A percentile compares a stretch with the other conserved stretches of the same genome.
Conservation (phyloP, 257 asterid genomes). For the Hygrophila difformis region DNA sequence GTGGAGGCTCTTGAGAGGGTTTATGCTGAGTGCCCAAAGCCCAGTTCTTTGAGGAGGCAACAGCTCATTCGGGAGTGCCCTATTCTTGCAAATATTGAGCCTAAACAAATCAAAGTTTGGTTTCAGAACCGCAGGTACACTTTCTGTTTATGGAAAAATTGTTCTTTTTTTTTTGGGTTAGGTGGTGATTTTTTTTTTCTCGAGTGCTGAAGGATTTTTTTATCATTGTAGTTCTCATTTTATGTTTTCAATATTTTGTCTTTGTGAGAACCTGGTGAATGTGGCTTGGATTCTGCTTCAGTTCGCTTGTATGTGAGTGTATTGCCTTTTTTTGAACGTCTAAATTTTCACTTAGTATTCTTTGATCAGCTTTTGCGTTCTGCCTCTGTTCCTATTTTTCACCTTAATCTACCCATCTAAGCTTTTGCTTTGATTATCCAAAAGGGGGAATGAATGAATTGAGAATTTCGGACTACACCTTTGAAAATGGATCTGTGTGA, state of each 20-base stretch:
- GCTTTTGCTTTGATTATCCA: too few species aligned
- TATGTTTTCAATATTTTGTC: too few species aligned
- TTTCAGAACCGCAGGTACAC: constrained; percentile 88
- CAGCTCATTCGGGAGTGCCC: constrained; percentile 92
- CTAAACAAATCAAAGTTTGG: constrained; percentile 99
- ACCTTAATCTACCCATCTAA: neutral
- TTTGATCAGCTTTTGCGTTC: too few species aligned
- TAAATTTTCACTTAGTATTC: neutral
- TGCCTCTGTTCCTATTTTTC: neutral
- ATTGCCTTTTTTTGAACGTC: neutral
- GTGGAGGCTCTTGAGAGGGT: constrained; percentile 96
- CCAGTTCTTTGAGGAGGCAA: constrained; percentile 86
- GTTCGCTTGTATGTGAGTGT: neutral
- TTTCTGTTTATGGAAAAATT: neutral
- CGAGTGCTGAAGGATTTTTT: too few species aligned
- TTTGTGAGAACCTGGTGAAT: neutral
- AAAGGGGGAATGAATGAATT: neutral
- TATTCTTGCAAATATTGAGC: constrained; percentile 79
- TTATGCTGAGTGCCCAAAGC: constrained; percentile 87
- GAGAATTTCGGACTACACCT: too few species aligned
- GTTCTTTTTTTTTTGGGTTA: neutral
- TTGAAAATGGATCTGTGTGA: neutral
- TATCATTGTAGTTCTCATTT: too few species aligned
- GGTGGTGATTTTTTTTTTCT: neutral
- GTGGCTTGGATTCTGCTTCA: neutral